These are phyloP conservation scores for Herpetomonas samuelpessoai DNA, from an alignment of 208 protist genomes.

Conservation along the genomic window DNA sequence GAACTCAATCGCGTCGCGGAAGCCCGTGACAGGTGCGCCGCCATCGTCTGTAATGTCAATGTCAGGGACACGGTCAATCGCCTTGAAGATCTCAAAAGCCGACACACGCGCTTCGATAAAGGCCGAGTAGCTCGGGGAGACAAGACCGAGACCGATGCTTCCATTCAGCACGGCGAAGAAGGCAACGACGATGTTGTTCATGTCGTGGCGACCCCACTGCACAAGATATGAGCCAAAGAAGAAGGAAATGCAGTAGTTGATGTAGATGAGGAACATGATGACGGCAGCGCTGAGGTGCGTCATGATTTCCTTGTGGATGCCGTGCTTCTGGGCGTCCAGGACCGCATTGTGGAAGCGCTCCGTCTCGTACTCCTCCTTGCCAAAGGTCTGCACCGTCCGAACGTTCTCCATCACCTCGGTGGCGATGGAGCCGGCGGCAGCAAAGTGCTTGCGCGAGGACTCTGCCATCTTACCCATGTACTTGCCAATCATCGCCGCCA, in stretches of 20 bases:
- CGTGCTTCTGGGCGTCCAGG: constrained; percentile 29
- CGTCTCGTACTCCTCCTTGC: constrained; percentile 46
- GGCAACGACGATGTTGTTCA: constrained; percentile 50
- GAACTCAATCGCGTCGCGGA: constrained; percentile 57
- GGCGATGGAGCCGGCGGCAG: constrained; percentile 71
- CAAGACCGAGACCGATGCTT: constrained; percentile 60
- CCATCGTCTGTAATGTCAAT: constrained; percentile 51
- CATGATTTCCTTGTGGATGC: constrained; percentile 66
- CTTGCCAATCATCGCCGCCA: constrained; percentile 49
- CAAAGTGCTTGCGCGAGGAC: constrained; percentile 65
- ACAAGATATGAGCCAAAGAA: constrained; percentile 75
- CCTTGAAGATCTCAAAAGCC: constrained; percentile 71
- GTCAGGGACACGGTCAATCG: constrained; percentile 64
- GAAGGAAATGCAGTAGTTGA: constrained; percentile 66
- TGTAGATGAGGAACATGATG: constrained; percentile 39
- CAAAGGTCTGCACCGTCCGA: constrained; percentile 81
- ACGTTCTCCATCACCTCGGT: constrained; percentile 84
- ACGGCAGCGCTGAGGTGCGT: constrained; percentile 27
- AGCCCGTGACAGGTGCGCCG: constrained; percentile 32
- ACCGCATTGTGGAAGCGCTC: constrained; percentile 61
- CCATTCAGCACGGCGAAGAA: constrained; percentile 72
- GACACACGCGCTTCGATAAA: constrained; percentile 73
- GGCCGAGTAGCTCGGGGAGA: constrained; percentile 46
- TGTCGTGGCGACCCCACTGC: constrained; percentile 43
- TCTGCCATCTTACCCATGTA: constrained; percentile 47